Evolutionary conservation across 345 rosid species (phyloP).

Genomic region (Hibiscus tridactylites): DNA sequence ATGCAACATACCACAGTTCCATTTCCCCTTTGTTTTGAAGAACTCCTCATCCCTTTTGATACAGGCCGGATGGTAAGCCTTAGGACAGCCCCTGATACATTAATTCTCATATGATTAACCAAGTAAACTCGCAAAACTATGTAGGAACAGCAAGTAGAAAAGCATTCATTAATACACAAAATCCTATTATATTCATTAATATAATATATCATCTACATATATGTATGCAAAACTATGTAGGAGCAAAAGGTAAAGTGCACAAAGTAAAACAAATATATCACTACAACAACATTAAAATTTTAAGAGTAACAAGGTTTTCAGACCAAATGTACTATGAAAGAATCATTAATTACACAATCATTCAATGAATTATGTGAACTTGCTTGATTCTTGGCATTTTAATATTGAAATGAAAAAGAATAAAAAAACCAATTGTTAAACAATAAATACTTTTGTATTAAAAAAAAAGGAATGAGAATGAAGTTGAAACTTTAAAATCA

Average conservation of each 20-base stretch:
- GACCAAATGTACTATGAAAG: neutral
- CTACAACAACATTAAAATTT: neutral
- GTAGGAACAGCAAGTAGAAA: too few relatives aligned
- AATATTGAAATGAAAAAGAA: neutral
- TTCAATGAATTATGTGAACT: neutral
- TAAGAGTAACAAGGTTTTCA: neutral
- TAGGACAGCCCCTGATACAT: constrained; percentile 80
- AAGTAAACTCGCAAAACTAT: neutral
- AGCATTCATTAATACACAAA: too few relatives aligned
- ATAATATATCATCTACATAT: too few relatives aligned
- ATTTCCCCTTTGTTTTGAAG: constrained; percentile 75
- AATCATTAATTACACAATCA: neutral
- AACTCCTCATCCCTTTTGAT: constrained; percentile 85
- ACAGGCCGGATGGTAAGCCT: constrained; percentile 96
- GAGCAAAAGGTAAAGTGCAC: neutral
- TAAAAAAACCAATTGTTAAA: neutral
- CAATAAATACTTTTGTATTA: too few relatives aligned
- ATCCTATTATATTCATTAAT: too few relatives aligned
- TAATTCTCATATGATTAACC: constrained; percentile 12
- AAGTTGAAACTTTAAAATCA: too few relatives aligned
- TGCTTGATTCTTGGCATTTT: neutral
- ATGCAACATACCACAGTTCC: constrained; percentile 79
- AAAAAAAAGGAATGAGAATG: too few relatives aligned
- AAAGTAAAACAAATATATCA: neutral
- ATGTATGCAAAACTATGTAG: neutral